phyloP scores from a whole-genome alignment of 1,284 basidiomycete genomes.

The Golubevia pallescens region DNA sequence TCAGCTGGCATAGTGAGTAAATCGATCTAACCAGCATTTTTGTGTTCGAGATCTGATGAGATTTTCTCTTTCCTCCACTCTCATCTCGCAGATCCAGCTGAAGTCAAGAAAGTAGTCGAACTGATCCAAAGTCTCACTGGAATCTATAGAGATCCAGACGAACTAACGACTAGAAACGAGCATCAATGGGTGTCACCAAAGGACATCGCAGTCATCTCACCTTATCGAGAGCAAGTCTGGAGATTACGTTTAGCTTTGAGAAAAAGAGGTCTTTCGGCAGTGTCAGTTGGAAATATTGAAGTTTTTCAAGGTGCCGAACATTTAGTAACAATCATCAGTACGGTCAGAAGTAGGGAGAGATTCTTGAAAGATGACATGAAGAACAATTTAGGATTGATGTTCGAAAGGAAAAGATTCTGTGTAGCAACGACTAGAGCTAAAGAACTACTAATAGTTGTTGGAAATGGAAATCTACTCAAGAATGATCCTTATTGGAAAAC shows the following conservation, averaged over 20 bases:
- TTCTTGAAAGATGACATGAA: slow-evolving; percentile 8
- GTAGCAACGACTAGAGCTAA: slow-evolving; percentile 12
- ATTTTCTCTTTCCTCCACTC: neutral
- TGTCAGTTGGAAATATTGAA: slow-evolving; percentile 14
- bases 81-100: slow-evolving; percentile 26
- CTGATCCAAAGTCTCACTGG: slow-evolving; percentile 33
- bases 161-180: neutral
- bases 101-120: slow-evolving; percentile 44
- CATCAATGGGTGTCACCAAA: slow-evolving; percentile 16
- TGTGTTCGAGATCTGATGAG: slow-evolving; percentile 18
- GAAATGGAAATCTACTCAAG: slow-evolving; percentile 7
- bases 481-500: slow-evolving; percentile 7
- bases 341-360: slow-evolving; percentile 8
- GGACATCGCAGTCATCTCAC: slow-evolving; percentile 65
- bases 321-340: slow-evolving; percentile 10
- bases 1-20: slow-evolving; percentile 8
- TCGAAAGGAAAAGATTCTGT: slow-evolving; percentile 15
- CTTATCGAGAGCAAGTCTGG: slow-evolving; percentile 67
- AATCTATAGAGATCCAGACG: neutral
- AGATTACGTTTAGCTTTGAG: slow-evolving; percentile 62
- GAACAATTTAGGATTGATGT: slow-evolving; percentile 7
- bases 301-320: slow-evolving; percentile 17
- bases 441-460: slow-evolving; percentile 14
- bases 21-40: neutral
- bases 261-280: slow-evolving; percentile 28